A percentile compares a stretch with the other conserved stretches of the same genome.
These are phyloP conservation scores for Nidula niveotomentosa DNA, from an alignment of 1,284 basidiomycete species.

Conservation along the genomic window DNA sequence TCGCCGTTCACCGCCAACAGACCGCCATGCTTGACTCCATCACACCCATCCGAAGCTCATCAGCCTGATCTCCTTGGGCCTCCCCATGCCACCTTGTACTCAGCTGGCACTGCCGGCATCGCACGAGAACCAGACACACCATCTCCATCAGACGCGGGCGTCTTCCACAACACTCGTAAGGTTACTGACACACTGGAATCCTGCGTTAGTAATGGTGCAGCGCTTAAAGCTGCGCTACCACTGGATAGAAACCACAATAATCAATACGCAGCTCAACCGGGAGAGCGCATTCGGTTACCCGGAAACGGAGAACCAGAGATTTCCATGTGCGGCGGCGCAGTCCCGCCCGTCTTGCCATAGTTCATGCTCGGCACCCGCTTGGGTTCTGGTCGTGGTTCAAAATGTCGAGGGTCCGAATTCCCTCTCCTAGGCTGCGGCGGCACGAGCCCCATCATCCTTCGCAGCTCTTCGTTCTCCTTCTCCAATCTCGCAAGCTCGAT, in stretches of 20 bases:
- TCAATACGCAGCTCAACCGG: constrained; percentile 10
- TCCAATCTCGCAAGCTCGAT: constrained; percentile 83
- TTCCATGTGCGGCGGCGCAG: background rate
- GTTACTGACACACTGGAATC: too few relatives aligned
- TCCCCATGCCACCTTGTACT: background rate
- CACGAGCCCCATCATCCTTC: constrained; percentile 60
- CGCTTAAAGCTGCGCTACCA: background rate
- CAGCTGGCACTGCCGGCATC: background rate
- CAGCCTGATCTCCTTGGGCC: background rate
- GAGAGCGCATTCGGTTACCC: constrained; percentile 17
- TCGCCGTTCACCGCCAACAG: too few relatives aligned
- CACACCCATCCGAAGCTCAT: background rate
- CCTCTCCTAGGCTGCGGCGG: constrained; percentile 23
- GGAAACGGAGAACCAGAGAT: background rate
- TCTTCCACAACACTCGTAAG: background rate
- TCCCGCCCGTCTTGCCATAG: constrained; percentile 4
- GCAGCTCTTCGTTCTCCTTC: constrained; percentile 82
- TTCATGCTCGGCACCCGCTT: constrained; percentile 20
- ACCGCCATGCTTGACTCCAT: background rate
- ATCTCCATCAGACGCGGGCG: background rate
- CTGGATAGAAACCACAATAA: too few relatives aligned
- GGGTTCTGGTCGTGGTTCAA: constrained; percentile 18
- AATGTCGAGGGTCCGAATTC: constrained; percentile 16
- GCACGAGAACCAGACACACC: background rate
- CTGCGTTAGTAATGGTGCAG: background rate